A percentile compares a stretch with the other conserved stretches of the same genome.
phyloP scores from a whole-genome alignment of 768 basidiomycete genomes.

The Termitomyces sp. region DNA sequence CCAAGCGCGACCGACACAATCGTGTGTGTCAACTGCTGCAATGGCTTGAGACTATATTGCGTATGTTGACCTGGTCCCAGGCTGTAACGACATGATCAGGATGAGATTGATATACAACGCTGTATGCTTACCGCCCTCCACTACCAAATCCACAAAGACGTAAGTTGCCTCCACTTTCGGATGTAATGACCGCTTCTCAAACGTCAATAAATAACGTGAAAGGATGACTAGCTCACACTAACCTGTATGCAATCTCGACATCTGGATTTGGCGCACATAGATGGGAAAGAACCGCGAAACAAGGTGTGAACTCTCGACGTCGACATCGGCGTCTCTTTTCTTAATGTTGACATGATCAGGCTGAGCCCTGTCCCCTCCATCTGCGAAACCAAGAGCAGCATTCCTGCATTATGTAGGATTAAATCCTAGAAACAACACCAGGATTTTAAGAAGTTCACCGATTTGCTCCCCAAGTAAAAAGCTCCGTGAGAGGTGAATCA shows the following conservation, averaged over 20 bases:
- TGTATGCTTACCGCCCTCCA: slow-evolving; percentile 67
- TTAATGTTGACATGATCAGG: slow-evolving; percentile 74
- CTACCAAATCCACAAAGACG: slow-evolving; percentile 88
- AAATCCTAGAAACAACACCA: background rate
- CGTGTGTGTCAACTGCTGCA: slow-evolving; percentile 53
- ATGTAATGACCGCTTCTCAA: slow-evolving; percentile 56
- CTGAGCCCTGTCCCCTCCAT: slow-evolving; percentile 70
- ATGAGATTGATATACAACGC: background rate
- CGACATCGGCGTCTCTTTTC: slow-evolving; percentile 30
- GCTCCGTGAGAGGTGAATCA: slow-evolving; percentile 44
- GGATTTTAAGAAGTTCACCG: slow-evolving; percentile 36
- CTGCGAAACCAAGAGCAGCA: slow-evolving; percentile 82
- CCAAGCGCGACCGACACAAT: slow-evolving; percentile 77
- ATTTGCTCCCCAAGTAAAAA: slow-evolving; percentile 90
- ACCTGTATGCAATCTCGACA: slow-evolving; percentile 93
- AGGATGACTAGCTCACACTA: slow-evolving; percentile 10
- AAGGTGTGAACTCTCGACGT: slow-evolving; percentile 27
- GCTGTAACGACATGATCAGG: slow-evolving; percentile 32
- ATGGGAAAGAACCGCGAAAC: slow-evolving; percentile 60
- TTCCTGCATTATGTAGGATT: slow-evolving; percentile 47
- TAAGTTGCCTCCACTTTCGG: slow-evolving; percentile 70
- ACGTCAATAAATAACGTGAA: slow-evolving; percentile 1
- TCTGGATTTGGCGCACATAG: slow-evolving; percentile 62
- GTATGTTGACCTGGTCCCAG: slow-evolving; percentile 77
- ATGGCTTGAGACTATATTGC: slow-evolving; percentile 67